Base-by-base conservation (phyloP, 345 rosid genomes). In the Euphorbia tirucalli region DNA sequence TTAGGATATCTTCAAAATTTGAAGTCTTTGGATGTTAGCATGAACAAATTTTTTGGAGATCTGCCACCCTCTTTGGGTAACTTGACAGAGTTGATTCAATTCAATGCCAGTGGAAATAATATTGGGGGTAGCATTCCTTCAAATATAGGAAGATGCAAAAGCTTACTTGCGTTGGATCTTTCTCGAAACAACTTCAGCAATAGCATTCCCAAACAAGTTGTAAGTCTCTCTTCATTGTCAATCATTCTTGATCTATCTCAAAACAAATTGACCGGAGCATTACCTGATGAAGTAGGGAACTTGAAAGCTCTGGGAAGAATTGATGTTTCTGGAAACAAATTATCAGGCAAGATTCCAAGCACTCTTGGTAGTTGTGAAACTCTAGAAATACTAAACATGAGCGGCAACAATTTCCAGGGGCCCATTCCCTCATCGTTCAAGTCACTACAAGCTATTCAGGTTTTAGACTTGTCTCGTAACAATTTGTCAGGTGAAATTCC, bases 41-140 rank as follows among this genome's bases (percentile, higher is more conserved):
- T 21, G 0, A 81, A 76, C n/a, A 30, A 18, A 16, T 7, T 76
- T 21, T 58, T 73, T 1, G 77, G 75, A 0, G 8, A 28, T 0
- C 56, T 75, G 37, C 78, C 76, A 18, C 14, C 70, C 7, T 57
- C 65, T 55, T 10, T 70, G 1, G 75, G 82, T 13, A 70, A 70
- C 67, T 65, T 70, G 0, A 57, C 57, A 3, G 9, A 39, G 31
- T 59, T 78, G 46, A 41, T 59, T 27, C 14, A 18, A 10, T 24
- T 74, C 10, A 5, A 11, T 16, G 8, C 67, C 7, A 13, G 7
- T 0, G 16, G 52, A 11, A 82, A 82, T 65, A 61, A 31, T 16
- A 37, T 82, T 5, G n/a, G 43, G 3, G 82, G 85, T 31, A 57
- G 24, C 14, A 75, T 81, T 1, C 82, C 85, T 22, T 22, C 72